phyloP scores from a whole-genome alignment of 2,329 filamentous ascomycete species.

The Ophiocordyceps camponoti-floridani region DNA sequence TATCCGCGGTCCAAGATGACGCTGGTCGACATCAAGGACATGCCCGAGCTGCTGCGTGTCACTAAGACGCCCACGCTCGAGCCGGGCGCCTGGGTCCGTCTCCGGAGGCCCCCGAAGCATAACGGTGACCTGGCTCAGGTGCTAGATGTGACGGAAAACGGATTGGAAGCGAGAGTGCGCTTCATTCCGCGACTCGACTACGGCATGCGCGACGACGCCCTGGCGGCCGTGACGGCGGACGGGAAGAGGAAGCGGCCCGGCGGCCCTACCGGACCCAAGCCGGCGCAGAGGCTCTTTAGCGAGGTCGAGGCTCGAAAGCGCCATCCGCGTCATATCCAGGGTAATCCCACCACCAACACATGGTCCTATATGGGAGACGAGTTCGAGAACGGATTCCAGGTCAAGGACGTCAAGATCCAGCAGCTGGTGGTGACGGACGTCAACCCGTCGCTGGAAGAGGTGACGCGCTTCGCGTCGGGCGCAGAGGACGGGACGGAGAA shows the following conservation, averaged over 20 bases:
- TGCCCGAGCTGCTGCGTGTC: slow-evolving; percentile 87
- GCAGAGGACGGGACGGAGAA: slow-evolving; percentile 87
- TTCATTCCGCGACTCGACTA: slow-evolving; percentile 89
- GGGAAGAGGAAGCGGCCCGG: slow-evolving; percentile 65
- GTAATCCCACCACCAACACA: slow-evolving; percentile 59
- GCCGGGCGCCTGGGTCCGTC: slow-evolving; percentile 80
- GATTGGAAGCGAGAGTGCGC: slow-evolving; percentile 69
- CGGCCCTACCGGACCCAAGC: slow-evolving; percentile 43
- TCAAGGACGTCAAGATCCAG: slow-evolving; percentile 87
- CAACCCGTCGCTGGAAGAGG: slow-evolving; percentile 83
- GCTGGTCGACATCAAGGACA: slow-evolving; percentile 88
- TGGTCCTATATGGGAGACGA: slow-evolving; percentile 80
- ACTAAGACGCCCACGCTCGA: slow-evolving; percentile 72
- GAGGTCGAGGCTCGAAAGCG: slow-evolving; percentile 84
- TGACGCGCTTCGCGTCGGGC: slow-evolving; percentile 81
- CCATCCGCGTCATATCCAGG: slow-evolving; percentile 43
- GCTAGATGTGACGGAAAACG: slow-evolving; percentile 82
- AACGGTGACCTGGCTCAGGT: slow-evolving; percentile 82
- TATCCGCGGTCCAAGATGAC: slow-evolving; percentile 79
- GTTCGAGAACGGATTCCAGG: slow-evolving; percentile 81
- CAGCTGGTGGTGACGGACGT: slow-evolving; percentile 75
- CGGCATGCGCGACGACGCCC: slow-evolving; percentile 60
- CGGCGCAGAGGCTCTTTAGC: slow-evolving; percentile 81
- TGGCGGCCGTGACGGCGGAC: slow-evolving; percentile 27
- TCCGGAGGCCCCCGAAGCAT: slow-evolving; percentile 66